Evolutionary conservation across 2,329 filamentous ascomycete species (phyloP).

Genomic region (Beauveria pseudobassiana): DNA sequence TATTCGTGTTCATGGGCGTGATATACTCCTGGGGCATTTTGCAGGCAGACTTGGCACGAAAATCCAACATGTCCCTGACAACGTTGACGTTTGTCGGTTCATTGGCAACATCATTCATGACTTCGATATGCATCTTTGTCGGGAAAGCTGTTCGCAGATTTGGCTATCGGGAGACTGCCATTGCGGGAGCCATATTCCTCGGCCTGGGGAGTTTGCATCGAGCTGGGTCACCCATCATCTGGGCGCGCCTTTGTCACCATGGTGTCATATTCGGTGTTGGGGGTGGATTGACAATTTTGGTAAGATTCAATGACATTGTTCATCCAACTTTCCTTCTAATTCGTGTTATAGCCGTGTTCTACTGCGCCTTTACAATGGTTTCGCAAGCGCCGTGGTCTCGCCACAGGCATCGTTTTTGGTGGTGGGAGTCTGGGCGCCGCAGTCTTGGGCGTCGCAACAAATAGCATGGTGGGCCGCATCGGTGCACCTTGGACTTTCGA

Average conservation of each 20-base stretch:
- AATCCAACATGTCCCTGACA: slow-evolving; percentile 17
- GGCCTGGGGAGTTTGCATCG: slow-evolving; percentile 21
- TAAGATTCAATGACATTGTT: neutral
- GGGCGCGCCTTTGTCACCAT: slow-evolving; percentile 19
- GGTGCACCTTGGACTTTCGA: slow-evolving; percentile 21
- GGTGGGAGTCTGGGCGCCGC: slow-evolving; percentile 21
- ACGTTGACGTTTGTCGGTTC: slow-evolving; percentile 23
- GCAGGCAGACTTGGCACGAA: slow-evolving; percentile 19
- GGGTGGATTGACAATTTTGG: slow-evolving; percentile 20
- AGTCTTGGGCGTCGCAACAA: slow-evolving; percentile 19
- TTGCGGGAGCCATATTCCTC: slow-evolving; percentile 19
- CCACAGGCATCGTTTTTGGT: slow-evolving; percentile 22
- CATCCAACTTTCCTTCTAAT: neutral
- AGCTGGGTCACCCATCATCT: slow-evolving; percentile 18
- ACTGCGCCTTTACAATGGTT: slow-evolving; percentile 21
- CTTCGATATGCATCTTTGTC: slow-evolving; percentile 19
- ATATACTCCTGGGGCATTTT: slow-evolving; percentile 23
- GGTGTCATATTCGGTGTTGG: slow-evolving; percentile 22
- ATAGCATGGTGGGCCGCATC: slow-evolving; percentile 17
- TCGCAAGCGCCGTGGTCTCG: slow-evolving; percentile 20
- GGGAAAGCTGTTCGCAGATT: slow-evolving; percentile 18
- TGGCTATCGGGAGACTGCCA: slow-evolving; percentile 18
- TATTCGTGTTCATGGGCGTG: slow-evolving; percentile 23
- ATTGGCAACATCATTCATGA: slow-evolving; percentile 22
- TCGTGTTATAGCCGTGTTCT: slow-evolving; percentile 16